These are phyloP conservation scores for Trichoderma brevicompactum DNA, from an alignment of 2,329 filamentous ascomycete species.

Conservation along the genomic window DNA sequence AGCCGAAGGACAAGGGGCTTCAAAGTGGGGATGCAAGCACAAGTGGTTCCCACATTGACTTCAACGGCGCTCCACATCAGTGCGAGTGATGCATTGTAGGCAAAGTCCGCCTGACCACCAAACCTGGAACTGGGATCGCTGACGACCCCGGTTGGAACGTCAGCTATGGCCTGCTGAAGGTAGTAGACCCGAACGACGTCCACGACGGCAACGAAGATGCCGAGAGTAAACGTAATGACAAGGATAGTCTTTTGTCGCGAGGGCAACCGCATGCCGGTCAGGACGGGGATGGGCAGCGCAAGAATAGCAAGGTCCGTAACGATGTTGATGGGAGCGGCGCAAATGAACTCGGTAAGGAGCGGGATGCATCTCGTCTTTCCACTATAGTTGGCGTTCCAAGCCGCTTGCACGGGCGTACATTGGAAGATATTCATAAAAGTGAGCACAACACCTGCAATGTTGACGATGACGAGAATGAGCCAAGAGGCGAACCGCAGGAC, in stretches of 20 bases:
- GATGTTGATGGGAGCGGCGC: constrained; percentile 87
- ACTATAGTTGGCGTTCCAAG: constrained; percentile 56
- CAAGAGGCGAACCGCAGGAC: constrained; percentile 84
- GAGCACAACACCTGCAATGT: constrained; percentile 74
- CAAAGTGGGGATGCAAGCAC: constrained; percentile 87
- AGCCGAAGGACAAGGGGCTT: constrained; percentile 79
- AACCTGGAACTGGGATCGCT: constrained; percentile 51
- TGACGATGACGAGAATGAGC: constrained; percentile 75
- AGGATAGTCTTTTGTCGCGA: constrained; percentile 86
- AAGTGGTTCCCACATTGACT: constrained; percentile 87
- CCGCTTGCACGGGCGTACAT: constrained; percentile 74
- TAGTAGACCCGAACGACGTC: constrained; percentile 91
- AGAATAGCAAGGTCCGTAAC: constrained; percentile 88
- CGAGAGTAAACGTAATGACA: constrained; percentile 82
- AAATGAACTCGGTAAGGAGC: constrained; percentile 65
- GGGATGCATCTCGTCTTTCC: constrained; percentile 55
- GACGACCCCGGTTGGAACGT: constrained; percentile 45
- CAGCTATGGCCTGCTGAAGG: constrained; percentile 71
- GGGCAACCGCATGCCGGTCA: constrained; percentile 84
- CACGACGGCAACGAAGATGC: constrained; percentile 84
- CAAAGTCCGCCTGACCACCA: constrained; percentile 58
- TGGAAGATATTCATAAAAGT: constrained; percentile 89
- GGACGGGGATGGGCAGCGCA: constrained; percentile 83
- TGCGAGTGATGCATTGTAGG: constrained; percentile 78
- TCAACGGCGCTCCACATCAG: constrained; percentile 96